Evolutionary conservation across 805 yeast genomes (phyloP), one percentile per base, ranked within the genome.

Genomic region (Starmerella bacillaris): DNA sequence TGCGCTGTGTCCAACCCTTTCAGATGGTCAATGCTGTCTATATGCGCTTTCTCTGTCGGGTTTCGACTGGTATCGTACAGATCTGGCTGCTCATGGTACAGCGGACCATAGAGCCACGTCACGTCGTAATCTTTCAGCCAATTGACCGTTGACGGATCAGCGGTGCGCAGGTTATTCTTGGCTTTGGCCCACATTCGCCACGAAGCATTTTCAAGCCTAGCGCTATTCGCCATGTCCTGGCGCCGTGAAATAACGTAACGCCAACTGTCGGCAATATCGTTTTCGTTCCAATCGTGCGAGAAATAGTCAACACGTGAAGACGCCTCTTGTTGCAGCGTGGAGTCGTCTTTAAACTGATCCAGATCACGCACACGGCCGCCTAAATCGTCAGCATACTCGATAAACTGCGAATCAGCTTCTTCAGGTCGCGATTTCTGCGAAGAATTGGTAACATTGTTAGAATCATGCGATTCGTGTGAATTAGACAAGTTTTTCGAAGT

Each of bases 81-180:
- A 8, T 26, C 29, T 7, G 19, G 19, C 22, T 29, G 41, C 37
- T 67, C 72, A 38, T 63, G 64, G 37, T 70, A 63, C 18, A 72
- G 61, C 0, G 99, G 99, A 1, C 99, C 99, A 58, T 86, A 89
- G 11, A 89, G 67, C 98, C 98, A 89, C 1, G 95, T 83, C 8
- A 89, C 94, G 55, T 89, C 99, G 39, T 77, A 75, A 49, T 89
- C 99, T 57, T 92, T 89, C 30, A 82, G 72, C 99, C 99, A 89
- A 55, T 89, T 86, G 31, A 89, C 78, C 24, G 70, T 68, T 49
- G 82, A 92, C 1, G 99, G 98, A 15, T 84, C 72, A 5, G 86
- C 79, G 0, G 98, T 89, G 20, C 60, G 53, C 31, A 74, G 56
- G 19, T 70, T 63, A 44, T 68, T 66, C 45, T 76, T 68, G 34